Evolutionary conservation across 1,139 yeast species (phyloP).

Genomic region (Blastobotrys elegans): DNA sequence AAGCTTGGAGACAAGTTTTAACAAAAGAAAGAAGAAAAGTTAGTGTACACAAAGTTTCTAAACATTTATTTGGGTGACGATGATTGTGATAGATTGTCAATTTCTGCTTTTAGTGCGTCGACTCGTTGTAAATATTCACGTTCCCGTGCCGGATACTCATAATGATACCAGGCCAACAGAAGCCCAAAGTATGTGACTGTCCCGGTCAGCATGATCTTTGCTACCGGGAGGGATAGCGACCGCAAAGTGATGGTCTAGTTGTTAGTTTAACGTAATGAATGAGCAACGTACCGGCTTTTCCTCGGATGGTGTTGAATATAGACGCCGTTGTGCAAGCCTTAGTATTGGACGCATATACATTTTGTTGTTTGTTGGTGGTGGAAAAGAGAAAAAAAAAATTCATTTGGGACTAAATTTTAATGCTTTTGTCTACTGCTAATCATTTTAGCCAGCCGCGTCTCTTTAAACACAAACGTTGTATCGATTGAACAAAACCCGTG

Average conservation of each 20-base stretch:
- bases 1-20: slow-evolving; percentile 19
- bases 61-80: background rate
- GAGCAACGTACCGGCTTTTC: no score
- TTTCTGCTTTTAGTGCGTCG: slow-evolving; percentile 2
- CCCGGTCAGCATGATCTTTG: slow-evolving; percentile 20
- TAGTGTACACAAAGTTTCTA: background rate
- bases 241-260: background rate
- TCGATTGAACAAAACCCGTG: slow-evolving; percentile 58
- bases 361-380: background rate
- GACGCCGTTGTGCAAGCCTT: background rate
- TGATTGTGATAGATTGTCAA: slow-evolving; percentile 3
- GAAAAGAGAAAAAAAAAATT: slow-evolving; percentile 4
- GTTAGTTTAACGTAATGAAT: background rate
- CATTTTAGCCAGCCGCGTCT: slow-evolving; percentile 58
- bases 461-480: slow-evolving; percentile 50
- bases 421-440: slow-evolving; percentile 47
- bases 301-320: background rate
- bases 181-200: slow-evolving; percentile 23
- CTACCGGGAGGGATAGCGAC: slow-evolving; percentile 15
- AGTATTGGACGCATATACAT: no score
- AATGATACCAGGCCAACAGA: slow-evolving; percentile 20
- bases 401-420: no score
- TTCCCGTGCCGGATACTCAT: slow-evolving; percentile 15
- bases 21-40: background rate
- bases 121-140: slow-evolving; percentile 8